These are phyloP conservation scores for Annona cherimola DNA, from an alignment of 164 flowering plant species.

Conservation along the genomic window DNA sequence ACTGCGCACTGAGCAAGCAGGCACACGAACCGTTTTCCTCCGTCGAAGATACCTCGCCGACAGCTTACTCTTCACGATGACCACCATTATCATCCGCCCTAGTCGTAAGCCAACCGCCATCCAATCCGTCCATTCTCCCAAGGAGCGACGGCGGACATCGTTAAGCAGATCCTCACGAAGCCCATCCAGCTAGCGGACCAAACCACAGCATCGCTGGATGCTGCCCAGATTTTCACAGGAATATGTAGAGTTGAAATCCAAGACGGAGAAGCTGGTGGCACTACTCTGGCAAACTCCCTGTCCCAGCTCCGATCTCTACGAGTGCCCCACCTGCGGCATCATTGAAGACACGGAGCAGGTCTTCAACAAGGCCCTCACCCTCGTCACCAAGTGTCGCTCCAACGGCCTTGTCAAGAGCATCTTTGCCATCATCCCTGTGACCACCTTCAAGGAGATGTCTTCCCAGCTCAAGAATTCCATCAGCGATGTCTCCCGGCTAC, in stretches of 20 bases:
- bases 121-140: too few relatives aligned
- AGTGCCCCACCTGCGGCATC: conserved; percentile 81
- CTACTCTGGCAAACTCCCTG: conserved; percentile 79
- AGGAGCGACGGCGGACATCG: conserved; percentile 51
- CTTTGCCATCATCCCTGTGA: conserved; percentile 76
- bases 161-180: conserved; percentile 59
- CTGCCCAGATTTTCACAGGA: conserved; percentile 49
- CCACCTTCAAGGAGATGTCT: conserved; percentile 54
- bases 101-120: too few relatives aligned
- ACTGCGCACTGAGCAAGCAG: too few relatives aligned
- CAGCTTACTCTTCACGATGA: too few relatives aligned
- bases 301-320: conserved; percentile 62
- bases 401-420: conserved; percentile 49
- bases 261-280: conserved; percentile 61
- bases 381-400: conserved; percentile 63
- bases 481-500: conserved; percentile 83
- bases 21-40: too few relatives aligned
- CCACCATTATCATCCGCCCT: too few relatives aligned
- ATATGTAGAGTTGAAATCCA: conserved; percentile 57
- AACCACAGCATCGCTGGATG: conserved; percentile 51
- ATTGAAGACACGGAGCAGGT: conserved; percentile 75
- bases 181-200: conserved; percentile 77
- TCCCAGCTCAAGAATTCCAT: conserved; percentile 76
- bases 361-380: conserved; percentile 60
- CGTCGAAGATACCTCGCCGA: too few relatives aligned